A percentile compares a stretch with the other conserved stretches of the same genome.
phyloP scores from a whole-genome alignment of 148 eudicot genomes.

The Hydrangea macrophylla region DNA sequence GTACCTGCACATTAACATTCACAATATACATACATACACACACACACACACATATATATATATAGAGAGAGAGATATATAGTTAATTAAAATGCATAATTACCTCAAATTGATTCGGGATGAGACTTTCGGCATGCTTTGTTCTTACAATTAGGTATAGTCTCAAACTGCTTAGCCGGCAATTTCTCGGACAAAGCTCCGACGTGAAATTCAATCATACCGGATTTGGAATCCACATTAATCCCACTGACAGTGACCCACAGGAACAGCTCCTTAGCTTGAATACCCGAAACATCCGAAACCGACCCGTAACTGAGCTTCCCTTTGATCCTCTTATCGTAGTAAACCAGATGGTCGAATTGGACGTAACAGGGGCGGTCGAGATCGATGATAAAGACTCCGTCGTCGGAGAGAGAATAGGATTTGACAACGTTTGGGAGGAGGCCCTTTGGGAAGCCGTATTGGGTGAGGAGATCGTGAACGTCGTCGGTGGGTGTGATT shows the following conservation, averaged over 20 bases:
- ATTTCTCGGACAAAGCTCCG: conserved; percentile 55
- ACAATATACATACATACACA: neutral
- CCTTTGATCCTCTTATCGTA: conserved; percentile 53
- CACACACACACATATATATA: neutral
- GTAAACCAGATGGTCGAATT: conserved; percentile 61
- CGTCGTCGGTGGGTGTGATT: conserved; percentile 23
- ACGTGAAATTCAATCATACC: conserved; percentile 58
- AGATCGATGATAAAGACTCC: conserved; percentile 48
- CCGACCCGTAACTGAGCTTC: conserved; percentile 46
- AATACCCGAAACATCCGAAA: conserved; percentile 64
- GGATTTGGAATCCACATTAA: conserved; percentile 39
- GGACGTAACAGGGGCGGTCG: conserved; percentile 56
- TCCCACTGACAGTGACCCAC: conserved; percentile 66
- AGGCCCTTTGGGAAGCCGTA: conserved; percentile 74
- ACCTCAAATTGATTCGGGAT: conserved; percentile 20
- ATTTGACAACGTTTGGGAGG: conserved; percentile 51
- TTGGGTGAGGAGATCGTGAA: conserved; percentile 69
- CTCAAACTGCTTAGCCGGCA: conserved; percentile 61
- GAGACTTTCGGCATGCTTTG: conserved; percentile 17
- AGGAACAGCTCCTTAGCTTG: conserved; percentile 67
- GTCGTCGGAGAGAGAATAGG: conserved; percentile 56
- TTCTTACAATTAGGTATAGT: conserved; percentile 47
- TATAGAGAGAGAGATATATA: too few relatives aligned
- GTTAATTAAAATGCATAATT: too few relatives aligned
- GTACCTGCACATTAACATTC: too few relatives aligned